These are phyloP conservation scores for Phytophthora hibernalis DNA, from an alignment of 352 stramenopile species.

Conservation along the genomic window DNA sequence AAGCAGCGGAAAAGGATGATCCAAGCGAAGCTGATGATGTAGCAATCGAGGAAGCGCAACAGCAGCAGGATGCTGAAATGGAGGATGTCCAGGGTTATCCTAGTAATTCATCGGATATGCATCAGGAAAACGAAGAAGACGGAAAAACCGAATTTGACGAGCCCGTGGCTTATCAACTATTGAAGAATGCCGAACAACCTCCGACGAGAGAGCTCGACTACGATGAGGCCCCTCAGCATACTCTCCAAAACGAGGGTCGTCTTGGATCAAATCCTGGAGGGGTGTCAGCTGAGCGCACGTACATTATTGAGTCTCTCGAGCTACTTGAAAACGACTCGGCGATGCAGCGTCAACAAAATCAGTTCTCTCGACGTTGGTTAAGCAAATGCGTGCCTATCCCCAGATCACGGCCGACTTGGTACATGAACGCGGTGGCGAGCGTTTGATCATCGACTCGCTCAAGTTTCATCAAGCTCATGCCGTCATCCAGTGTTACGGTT, in stretches of 20 bases:
- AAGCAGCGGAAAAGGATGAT: constrained; percentile 27
- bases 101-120: background rate
- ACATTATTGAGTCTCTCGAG: constrained; percentile 55
- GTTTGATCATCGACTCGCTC: constrained; percentile 62
- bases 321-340: constrained; percentile 45
- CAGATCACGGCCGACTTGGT: constrained; percentile 71
- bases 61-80: constrained; percentile 18
- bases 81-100: constrained; percentile 12
- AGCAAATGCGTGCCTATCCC: constrained; percentile 80
- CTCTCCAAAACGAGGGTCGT: constrained; percentile 13
- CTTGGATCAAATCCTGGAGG: background rate
- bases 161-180: background rate
- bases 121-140: constrained; percentile 13
- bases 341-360: constrained; percentile 66
- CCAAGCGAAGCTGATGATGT: constrained; percentile 4
- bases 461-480: constrained; percentile 66
- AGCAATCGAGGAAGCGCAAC: background rate
- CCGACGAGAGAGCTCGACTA: constrained; percentile 1
- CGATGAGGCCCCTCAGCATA: background rate
- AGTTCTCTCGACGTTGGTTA: constrained; percentile 71
- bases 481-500: constrained; percentile 84
- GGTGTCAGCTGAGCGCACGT: constrained; percentile 47
- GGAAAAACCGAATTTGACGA: constrained; percentile 1
- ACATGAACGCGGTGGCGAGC: constrained; percentile 53
- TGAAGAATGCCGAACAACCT: background rate